Percentiles rank a stretch among this genome's conserved stretches.
Conservation (phyloP, 176 grass and related monocot genomes). For the Ensete glaucum region DNA sequence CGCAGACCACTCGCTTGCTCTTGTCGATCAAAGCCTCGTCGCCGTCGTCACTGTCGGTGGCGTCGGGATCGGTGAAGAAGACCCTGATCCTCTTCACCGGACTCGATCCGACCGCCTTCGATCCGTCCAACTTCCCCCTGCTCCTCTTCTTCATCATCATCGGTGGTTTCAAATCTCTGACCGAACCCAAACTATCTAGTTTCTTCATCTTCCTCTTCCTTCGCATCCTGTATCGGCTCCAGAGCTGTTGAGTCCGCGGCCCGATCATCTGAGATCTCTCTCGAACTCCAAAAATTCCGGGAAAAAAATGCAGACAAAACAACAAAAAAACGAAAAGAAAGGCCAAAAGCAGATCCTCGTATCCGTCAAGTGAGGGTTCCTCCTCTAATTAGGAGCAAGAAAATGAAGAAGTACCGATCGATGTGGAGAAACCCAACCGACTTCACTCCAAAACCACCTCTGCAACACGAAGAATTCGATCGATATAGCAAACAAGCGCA, state of each 20-base stretch:
- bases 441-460: constrained; percentile 9
- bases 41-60: constrained; percentile 5
- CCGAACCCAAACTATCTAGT: background rate
- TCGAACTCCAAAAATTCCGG: background rate
- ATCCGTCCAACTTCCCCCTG: background rate
- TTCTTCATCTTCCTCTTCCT: constrained; percentile 18
- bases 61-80: constrained; percentile 13
- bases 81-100: constrained; percentile 1
- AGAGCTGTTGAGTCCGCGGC: background rate
- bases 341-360: background rate
- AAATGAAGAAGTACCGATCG: constrained; percentile 1
- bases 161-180: background rate
- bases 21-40: background rate
- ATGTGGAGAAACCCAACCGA: constrained; percentile 5
- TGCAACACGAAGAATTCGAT: background rate
- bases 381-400: constrained; percentile 6
- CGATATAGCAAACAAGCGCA: background rate
- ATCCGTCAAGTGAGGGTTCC: constrained; percentile 3
- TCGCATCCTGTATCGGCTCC: constrained; percentile 12
- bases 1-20: constrained; percentile 2
- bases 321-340: background rate
- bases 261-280: background rate
- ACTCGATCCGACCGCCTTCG: background rate
- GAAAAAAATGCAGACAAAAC: background rate
- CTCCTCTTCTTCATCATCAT: background rate